These are phyloP conservation scores for Penicillium sp. DNA, from an alignment of 2,329 filamentous ascomycete genomes.

Conservation along the genomic window DNA sequence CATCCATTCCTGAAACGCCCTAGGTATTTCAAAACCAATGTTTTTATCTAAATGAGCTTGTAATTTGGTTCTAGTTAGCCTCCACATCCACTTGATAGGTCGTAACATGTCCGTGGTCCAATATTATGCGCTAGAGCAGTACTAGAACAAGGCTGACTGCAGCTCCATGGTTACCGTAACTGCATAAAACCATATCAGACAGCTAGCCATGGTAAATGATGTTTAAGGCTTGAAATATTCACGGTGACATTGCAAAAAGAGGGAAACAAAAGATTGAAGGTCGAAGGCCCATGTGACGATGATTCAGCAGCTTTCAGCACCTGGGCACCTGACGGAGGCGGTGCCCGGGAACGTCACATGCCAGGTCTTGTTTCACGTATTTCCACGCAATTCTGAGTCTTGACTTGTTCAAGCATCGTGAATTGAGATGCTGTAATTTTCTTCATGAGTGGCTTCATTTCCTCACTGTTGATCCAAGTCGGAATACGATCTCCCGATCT, in stretches of 20 bases:
- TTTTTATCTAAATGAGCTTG: too few relatives aligned
- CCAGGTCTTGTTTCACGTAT: slow-evolving; percentile 1
- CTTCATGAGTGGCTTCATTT: slow-evolving; percentile 49
- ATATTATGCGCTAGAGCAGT: background rate
- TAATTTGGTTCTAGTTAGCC: too few relatives aligned
- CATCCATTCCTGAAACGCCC: too few relatives aligned
- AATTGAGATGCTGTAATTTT: slow-evolving; percentile 20
- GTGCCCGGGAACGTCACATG: slow-evolving; percentile 13
- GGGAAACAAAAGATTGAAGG: too few relatives aligned
- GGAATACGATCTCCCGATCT: slow-evolving; percentile 46
- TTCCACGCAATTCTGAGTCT: background rate
- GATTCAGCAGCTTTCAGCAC: slow-evolving; percentile 22
- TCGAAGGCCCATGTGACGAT: slow-evolving; percentile 14
- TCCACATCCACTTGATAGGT: too few relatives aligned
- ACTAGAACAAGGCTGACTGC: background rate
- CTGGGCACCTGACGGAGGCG: background rate
- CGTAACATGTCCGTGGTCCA: background rate
- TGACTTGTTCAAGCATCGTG: slow-evolving; percentile 10
- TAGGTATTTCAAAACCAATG: too few relatives aligned
- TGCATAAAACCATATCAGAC: background rate
- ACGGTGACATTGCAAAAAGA: too few relatives aligned
- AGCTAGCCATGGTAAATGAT: background rate
- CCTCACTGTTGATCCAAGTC: slow-evolving; percentile 47
- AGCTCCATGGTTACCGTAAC: background rate
- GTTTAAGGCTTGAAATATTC: too few relatives aligned